Evolutionary conservation across 805 yeast genomes (phyloP).

Genomic region (Wickerhamomyces alni): DNA sequence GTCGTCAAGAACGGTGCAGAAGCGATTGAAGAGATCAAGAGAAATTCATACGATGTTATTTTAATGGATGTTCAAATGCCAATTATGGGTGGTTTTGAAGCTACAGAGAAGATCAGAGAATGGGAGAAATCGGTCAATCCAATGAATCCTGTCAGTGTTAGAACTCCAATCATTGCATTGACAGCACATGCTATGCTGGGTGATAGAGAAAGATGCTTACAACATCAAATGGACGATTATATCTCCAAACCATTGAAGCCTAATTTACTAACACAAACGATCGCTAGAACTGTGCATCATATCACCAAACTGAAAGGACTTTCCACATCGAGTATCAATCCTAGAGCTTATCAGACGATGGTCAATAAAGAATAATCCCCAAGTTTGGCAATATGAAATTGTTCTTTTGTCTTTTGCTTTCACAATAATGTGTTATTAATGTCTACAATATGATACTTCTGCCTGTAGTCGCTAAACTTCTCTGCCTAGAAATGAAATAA

Average conservation of each 20-base stretch:
- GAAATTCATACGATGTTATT: slow-evolving; percentile 68
- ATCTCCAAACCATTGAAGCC: slow-evolving; percentile 86
- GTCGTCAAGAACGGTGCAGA: slow-evolving; percentile 85
- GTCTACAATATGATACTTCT: too few species aligned
- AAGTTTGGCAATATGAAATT: too few species aligned
- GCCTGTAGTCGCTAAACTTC: too few species aligned
- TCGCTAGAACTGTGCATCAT: slow-evolving; percentile 74
- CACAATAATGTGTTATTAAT: too few species aligned
- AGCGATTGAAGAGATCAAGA: slow-evolving; percentile 70
- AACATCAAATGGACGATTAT: slow-evolving; percentile 91
- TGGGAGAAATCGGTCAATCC: slow-evolving; percentile 83
- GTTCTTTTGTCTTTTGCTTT: too few species aligned
- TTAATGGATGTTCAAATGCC: slow-evolving; percentile 96
- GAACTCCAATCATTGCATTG: slow-evolving; percentile 84
- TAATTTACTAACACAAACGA: slow-evolving; percentile 74
- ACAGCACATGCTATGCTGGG: slow-evolving; percentile 96
- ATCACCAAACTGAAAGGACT: slow-evolving; percentile 52
- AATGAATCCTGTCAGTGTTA: slow-evolving; percentile 57
- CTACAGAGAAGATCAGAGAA: slow-evolving; percentile 78
- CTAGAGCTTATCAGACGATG: slow-evolving; percentile 1
- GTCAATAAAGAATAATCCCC: too few species aligned
- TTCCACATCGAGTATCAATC: slow-evolving; percentile 14
- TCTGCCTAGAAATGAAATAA: too few species aligned
- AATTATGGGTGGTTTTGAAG: slow-evolving; percentile 92
- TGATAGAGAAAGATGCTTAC: slow-evolving; percentile 79